Percentiles rank a stretch among this genome's conserved stretches.
Conservation (phyloP, 1,284 basidiomycete genomes). For the Moniliophthora roreri region DNA sequence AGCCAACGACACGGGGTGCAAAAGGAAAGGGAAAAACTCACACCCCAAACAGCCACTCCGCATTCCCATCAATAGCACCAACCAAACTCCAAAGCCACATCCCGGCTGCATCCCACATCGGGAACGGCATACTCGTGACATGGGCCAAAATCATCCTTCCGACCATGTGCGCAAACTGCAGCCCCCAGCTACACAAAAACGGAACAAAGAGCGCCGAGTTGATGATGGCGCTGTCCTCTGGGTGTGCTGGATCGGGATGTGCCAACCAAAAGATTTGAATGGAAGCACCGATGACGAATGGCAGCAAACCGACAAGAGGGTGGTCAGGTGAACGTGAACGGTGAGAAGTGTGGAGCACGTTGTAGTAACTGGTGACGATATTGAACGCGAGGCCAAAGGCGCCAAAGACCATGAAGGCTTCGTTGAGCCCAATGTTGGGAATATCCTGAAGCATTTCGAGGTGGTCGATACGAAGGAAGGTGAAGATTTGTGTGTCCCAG, state of each 20-base stretch:
- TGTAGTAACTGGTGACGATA: slow-evolving; percentile 77
- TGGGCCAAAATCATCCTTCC: slow-evolving; percentile 94
- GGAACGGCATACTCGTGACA: slow-evolving; percentile 84
- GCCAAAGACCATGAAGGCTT: slow-evolving; percentile 85
- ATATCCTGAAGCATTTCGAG: slow-evolving; percentile 48
- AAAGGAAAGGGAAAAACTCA: slow-evolving; percentile 35
- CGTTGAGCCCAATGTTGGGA: slow-evolving; percentile 80
- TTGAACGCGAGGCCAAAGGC: slow-evolving; percentile 79
- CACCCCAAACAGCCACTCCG: slow-evolving; percentile 67
- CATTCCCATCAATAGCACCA: slow-evolving; percentile 82
- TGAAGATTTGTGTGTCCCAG: slow-evolving; percentile 80
- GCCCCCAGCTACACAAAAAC: slow-evolving; percentile 88
- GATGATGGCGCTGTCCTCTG: slow-evolving; percentile 43
- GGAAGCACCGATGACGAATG: slow-evolving; percentile 70
- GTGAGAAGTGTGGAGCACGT: slow-evolving; percentile 62
- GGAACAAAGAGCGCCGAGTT: slow-evolving; percentile 77
- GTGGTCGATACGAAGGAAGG: slow-evolving; percentile 57
- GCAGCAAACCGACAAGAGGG: slow-evolving; percentile 78
- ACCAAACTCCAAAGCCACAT: slow-evolving; percentile 84
- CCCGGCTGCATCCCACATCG: slow-evolving; percentile 70
- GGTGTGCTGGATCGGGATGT: slow-evolving; percentile 56
- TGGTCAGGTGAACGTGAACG: slow-evolving; percentile 38
- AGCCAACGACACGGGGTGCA: neutral
- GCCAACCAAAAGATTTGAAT: slow-evolving; percentile 84
- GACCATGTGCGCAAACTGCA: slow-evolving; percentile 85